Base-by-base conservation (phyloP, 768 basidiomycete genomes). In the Heimioporus sp. region DNA sequence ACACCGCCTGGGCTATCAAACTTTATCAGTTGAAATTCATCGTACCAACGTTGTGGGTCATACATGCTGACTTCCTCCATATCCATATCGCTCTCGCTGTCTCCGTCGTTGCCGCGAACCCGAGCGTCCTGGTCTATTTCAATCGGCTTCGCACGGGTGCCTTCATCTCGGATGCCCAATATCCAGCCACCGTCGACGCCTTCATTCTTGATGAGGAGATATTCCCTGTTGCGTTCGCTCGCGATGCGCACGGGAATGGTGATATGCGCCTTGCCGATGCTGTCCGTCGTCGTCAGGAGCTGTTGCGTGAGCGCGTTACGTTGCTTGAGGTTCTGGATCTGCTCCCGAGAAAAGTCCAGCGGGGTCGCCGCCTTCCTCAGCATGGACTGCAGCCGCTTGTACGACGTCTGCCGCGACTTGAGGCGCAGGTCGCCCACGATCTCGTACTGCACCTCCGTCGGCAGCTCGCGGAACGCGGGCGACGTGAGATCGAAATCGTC, bases 391-490 rank as follows among this genome's bases (percentile, higher is more conserved):
- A 98, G 73, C 4, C 97, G 89, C 31, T 83, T 85, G 72, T 95
- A 88, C 10, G 92, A 96, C 12, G 92, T 95, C 70, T 98, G 95
- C 4, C 97, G 81, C 1, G 95, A 98, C 69, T 93, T 94, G 51
- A 97, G 76, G 4, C 97, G 84, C 43, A 98, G 76, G 73, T 99
- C 97, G 48, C 96, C 95, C 32, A 98, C 86, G 58, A 99, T 96
- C 73, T 99, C 97, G 70, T 98, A 99, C 61, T 99, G 93, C 19
- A 97, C 84, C 67, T 98, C 95, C 0, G 92, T 96, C 3, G 97
- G 95, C 3, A 98, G 81, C 55, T 92, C 90, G 20, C 86, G 82
- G 66, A 99, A 99, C 17, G 86, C 91, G 5, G 91, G 80, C 2
- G 94, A 94, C 16, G 85, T 80, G 49, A 97, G 81, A 64, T 98